These are phyloP conservation scores for Kazachstania psychrophila DNA, from an alignment of 805 yeast species.

Conservation along the genomic window DNA sequence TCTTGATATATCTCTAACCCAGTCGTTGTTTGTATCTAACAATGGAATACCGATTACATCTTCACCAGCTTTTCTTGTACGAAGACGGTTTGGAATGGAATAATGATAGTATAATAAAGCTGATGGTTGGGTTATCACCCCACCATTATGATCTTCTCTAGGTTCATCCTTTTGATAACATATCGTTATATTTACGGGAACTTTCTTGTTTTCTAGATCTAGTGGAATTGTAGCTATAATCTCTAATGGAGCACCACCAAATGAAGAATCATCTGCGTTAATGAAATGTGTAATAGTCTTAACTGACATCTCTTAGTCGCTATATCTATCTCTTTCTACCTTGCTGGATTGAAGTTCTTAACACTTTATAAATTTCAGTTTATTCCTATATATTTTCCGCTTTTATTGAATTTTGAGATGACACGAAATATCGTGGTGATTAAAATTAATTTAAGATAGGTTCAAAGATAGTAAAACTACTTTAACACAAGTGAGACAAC, in stretches of 20 bases:
- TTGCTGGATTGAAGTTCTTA: no score
- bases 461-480: no score
- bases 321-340: not conserved
- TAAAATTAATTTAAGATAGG: no score
- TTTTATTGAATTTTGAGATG: not conserved
- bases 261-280: slow-evolving; percentile 5
- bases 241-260: slow-evolving; percentile 10
- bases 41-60: slow-evolving; percentile 21
- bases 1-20: slow-evolving; percentile 22
- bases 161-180: slow-evolving; percentile 7
- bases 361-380: no score
- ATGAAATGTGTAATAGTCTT: slow-evolving; percentile 12
- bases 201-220: slow-evolving; percentile 10
- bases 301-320: slow-evolving; percentile 6
- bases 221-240: slow-evolving; percentile 17
- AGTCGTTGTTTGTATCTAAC: slow-evolving; percentile 21
- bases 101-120: slow-evolving; percentile 21
- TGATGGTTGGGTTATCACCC: not conserved
- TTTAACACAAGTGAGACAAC: no score
- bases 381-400: no score
- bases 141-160: not conserved
- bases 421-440: no score
- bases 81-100: slow-evolving; percentile 16
- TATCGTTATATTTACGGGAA: slow-evolving; percentile 17
- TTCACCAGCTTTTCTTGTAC: not conserved